These are phyloP conservation scores for Paracorniculantispora psalliotae DNA, from an alignment of 2,329 filamentous ascomycete genomes.

Conservation along the genomic window DNA sequence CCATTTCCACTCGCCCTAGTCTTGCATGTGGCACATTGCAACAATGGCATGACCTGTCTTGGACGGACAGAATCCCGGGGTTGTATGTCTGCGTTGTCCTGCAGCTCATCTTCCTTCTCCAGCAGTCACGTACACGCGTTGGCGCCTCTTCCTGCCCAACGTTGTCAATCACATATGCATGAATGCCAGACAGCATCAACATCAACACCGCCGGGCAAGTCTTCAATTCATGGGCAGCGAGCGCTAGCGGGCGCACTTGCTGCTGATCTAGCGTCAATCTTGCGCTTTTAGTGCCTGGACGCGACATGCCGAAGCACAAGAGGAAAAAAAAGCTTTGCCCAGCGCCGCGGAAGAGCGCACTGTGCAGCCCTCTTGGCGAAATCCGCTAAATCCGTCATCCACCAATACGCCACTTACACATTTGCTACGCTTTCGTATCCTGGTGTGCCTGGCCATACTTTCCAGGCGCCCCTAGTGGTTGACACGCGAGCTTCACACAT, in stretches of 20 bases:
- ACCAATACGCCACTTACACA: not conserved
- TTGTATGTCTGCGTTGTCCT: not conserved
- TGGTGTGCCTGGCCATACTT: not conserved
- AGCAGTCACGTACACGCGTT: not conserved
- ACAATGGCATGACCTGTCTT: constrained; percentile 5
- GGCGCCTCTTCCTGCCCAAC: not conserved
- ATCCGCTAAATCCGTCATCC: constrained; percentile 8
- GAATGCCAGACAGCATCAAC: not conserved
- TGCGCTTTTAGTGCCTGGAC: not conserved
- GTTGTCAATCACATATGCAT: not conserved
- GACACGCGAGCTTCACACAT: not conserved
- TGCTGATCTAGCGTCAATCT: constrained; percentile 6
- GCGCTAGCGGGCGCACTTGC: not conserved
- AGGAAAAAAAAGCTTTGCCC: not conserved
- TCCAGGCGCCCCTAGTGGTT: not conserved
- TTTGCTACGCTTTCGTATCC: not conserved
- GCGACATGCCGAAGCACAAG: constrained; percentile 9
- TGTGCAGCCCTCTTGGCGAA: not conserved
- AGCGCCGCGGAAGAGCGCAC: not conserved
- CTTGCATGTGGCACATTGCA: not conserved
- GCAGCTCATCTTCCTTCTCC: not conserved
- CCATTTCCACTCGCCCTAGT: not conserved
- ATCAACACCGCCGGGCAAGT: not conserved
- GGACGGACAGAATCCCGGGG: constrained; percentile 5
- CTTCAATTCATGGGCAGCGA: not conserved